phyloP scores from a whole-genome alignment of 495 filamentous ascomycete genomes.

The Hypoxylon rickii region DNA sequence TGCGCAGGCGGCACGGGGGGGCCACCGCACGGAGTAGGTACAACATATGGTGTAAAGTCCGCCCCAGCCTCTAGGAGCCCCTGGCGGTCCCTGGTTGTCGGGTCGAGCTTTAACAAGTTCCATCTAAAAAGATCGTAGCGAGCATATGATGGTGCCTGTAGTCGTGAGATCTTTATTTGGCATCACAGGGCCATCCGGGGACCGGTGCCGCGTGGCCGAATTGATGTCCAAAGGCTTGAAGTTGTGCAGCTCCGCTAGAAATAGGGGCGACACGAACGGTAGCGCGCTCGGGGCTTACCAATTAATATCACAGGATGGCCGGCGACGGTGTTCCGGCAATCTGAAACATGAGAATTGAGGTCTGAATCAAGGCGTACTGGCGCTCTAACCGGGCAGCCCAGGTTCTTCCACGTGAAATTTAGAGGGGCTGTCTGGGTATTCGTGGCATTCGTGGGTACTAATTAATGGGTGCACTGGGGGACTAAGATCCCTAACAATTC shows the following conservation, averaged over 20 bases:
- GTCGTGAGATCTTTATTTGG: constrained; percentile 17
- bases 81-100: constrained; percentile 19
- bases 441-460: background rate
- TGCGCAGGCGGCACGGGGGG: too few relatives aligned
- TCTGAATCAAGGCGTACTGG: constrained; percentile 10
- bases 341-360: constrained; percentile 28
- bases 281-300: constrained; percentile 13
- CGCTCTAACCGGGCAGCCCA: background rate
- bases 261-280: constrained; percentile 12
- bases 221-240: background rate
- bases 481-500: too few relatives aligned
- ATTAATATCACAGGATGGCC: constrained; percentile 31
- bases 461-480: background rate
- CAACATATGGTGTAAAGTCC: too few relatives aligned
- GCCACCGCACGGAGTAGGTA: too few relatives aligned
- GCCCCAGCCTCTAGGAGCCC: background rate
- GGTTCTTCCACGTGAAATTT: constrained; percentile 13
- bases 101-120: constrained; percentile 11
- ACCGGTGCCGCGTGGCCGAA: constrained; percentile 3
- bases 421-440: too few relatives aligned
- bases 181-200: constrained; percentile 1
- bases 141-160: constrained; percentile 13
- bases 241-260: background rate
- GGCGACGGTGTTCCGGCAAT: constrained; percentile 24
- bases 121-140: constrained; percentile 1